Evolutionary conservation across 495 filamentous ascomycete genomes (phyloP).

Genomic region (Hypoxylon lienhwacheense): DNA sequence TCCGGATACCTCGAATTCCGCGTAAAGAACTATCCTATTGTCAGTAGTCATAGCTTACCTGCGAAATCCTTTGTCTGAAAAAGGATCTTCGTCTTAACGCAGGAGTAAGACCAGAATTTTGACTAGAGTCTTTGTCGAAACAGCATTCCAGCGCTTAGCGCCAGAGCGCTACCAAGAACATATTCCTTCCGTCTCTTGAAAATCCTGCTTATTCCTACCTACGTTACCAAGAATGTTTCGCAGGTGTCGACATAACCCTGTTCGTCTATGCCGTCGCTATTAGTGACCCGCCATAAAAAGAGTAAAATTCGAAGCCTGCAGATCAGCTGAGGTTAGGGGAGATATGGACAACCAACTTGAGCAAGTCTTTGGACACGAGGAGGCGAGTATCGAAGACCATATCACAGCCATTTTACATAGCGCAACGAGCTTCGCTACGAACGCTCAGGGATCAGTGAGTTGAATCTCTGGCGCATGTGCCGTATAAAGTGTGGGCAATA

Average conservation of each 20-base stretch:
- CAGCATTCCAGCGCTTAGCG: conserved; percentile 1
- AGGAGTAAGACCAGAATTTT: not conserved
- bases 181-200: not conserved
- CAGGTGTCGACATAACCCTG: not conserved
- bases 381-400: not conserved
- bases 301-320: too few species aligned
- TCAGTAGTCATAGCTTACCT: too few species aligned
- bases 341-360: not conserved
- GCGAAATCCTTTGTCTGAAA: conserved; percentile 14
- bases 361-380: not conserved
- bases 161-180: not conserved
- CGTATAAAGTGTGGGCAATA: not conserved
- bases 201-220: not conserved
- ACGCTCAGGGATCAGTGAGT: conserved; percentile 15
- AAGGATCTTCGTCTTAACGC: conserved; percentile 1
- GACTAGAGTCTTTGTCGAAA: conserved; percentile 3
- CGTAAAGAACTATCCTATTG: too few species aligned
- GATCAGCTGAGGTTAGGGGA: not conserved
- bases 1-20: too few species aligned
- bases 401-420: not conserved
- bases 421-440: not conserved
- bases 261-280: too few species aligned
- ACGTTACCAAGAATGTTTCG: not conserved
- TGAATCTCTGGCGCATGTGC: not conserved
- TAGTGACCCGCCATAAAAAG: too few species aligned